Conservation (phyloP, 2,329 filamentous ascomycete species). For the Exophiala aquamarina region DNA sequence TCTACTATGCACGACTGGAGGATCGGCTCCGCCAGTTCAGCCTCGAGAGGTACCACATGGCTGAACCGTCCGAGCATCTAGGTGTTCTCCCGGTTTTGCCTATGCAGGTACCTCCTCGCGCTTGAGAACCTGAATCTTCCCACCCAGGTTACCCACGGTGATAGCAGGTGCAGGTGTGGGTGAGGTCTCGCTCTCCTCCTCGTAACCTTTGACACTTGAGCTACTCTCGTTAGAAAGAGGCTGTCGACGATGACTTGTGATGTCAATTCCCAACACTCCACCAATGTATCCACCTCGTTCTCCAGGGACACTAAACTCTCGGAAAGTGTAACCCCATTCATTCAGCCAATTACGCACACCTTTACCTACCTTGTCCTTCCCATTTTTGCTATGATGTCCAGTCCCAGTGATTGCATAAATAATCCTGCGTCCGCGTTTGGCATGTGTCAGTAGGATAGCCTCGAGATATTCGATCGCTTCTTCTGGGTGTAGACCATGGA, state of each 20-base stretch:
- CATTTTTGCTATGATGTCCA: conserved; percentile 96
- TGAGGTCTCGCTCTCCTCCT: conserved; percentile 27
- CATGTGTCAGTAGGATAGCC: conserved; percentile 80
- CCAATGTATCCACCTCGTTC: conserved; percentile 77
- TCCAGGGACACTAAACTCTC: conserved; percentile 95
- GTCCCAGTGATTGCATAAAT: conserved; percentile 97
- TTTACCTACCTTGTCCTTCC: conserved; percentile 97
- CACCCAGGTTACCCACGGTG: conserved; percentile 31
- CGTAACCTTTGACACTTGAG: conserved; percentile 30
- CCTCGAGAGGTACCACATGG: too few relatives aligned
- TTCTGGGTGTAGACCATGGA: conserved; percentile 97
- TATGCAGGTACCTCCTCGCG: conserved; percentile 39
- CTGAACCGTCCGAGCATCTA: too few relatives aligned
- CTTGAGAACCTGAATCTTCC: conserved; percentile 47
- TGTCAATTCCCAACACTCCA: conserved; percentile 65
- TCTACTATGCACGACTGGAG: too few relatives aligned
- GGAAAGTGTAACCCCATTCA: conserved; percentile 93
- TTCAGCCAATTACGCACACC: conserved; percentile 87
- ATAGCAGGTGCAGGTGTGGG: conserved; percentile 30
- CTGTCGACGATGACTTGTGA: conserved; percentile 57
- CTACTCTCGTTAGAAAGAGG: conserved; percentile 30
- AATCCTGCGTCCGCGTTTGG: conserved; percentile 65
- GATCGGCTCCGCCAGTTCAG: too few relatives aligned
- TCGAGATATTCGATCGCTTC: conserved; percentile 95
- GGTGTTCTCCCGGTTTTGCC: too few relatives aligned